Conservation (phyloP, 805 yeast species). For the Teunomyces pallodes region DNA sequence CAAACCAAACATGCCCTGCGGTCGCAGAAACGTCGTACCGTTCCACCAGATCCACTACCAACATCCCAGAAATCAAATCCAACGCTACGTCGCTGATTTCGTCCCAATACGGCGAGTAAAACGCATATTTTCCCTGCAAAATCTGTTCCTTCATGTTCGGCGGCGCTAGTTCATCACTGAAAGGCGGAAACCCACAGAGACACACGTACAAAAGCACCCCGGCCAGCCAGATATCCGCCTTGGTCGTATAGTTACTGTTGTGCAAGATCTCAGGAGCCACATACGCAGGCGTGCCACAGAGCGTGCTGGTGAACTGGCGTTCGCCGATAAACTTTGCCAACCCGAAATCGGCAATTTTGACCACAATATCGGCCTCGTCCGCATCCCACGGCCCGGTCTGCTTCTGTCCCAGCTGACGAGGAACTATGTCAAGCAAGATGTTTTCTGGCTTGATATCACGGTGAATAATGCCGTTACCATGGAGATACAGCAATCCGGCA, state of each 20-base stretch:
- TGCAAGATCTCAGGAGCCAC: constrained; percentile 77
- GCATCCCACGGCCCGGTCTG: constrained; percentile 58
- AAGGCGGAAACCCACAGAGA: constrained; percentile 82
- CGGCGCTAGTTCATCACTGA: constrained; percentile 78
- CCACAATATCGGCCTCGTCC: constrained; percentile 58
- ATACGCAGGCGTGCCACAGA: constrained; percentile 86
- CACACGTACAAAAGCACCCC: constrained; percentile 79
- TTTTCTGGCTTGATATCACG: constrained; percentile 48
- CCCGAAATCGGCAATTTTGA: constrained; percentile 85
- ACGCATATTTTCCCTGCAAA: constrained; percentile 62
- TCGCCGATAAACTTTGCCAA: constrained; percentile 68
- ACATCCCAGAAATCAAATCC: constrained; percentile 60
- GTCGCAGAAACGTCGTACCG: constrained; percentile 42
- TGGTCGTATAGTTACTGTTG: constrained; percentile 60
- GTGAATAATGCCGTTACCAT: constrained; percentile 41
- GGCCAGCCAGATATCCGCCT: constrained; percentile 80
- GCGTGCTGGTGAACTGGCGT: constrained; percentile 67
- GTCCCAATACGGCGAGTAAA: constrained; percentile 81
- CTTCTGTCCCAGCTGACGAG: constrained; percentile 26
- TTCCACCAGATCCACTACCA: constrained; percentile 51
- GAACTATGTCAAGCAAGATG: constrained; percentile 49
- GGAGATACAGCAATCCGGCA: constrained; percentile 38
- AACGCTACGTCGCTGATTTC: constrained; percentile 60
- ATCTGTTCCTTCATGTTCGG: constrained; percentile 78
- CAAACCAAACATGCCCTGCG: constrained; percentile 45